phyloP scores from a whole-genome alignment of 148 eudicot species.

The Chenopodium berlandieri region DNA sequence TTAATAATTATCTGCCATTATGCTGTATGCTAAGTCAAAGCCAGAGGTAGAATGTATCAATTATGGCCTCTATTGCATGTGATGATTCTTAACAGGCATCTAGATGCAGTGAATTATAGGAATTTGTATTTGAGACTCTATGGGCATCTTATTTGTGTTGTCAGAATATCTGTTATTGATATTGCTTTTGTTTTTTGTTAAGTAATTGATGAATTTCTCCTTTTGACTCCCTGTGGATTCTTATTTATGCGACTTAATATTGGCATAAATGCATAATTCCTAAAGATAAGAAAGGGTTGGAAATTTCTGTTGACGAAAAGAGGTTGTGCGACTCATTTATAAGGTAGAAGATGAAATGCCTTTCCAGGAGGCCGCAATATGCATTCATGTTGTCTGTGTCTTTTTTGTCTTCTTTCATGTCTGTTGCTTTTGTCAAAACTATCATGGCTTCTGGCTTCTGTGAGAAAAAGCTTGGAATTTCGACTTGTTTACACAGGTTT shows the following conservation, averaged over 20 bases:
- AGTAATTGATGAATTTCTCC: neutral
- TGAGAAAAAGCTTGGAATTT: neutral
- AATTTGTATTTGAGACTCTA: slow-evolving; percentile 3
- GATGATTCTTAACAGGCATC: neutral
- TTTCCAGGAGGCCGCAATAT: neutral
- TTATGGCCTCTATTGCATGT: neutral
- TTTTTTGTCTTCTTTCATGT: neutral
- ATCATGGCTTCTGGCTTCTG: neutral
- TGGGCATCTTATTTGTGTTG: slow-evolving; percentile 10
- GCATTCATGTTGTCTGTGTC: neutral
- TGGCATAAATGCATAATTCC: neutral
- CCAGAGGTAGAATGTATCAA: neutral
- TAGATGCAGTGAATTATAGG: neutral
- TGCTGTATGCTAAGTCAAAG: neutral
- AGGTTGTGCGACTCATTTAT: neutral
- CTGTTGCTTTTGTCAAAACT: neutral
- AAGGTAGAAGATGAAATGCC: neutral
- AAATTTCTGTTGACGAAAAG: neutral
- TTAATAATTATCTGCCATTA: neutral
- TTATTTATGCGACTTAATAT: neutral
- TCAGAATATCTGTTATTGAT: neutral
- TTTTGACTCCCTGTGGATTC: neutral
- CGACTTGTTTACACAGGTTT: neutral
- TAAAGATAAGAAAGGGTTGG: neutral
- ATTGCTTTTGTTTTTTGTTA: neutral